Percentiles rank a stretch among this genome's conserved stretches.
phyloP scores from a whole-genome alignment of 768 basidiomycete genomes.

The Pilatotrama ljubarskyi region DNA sequence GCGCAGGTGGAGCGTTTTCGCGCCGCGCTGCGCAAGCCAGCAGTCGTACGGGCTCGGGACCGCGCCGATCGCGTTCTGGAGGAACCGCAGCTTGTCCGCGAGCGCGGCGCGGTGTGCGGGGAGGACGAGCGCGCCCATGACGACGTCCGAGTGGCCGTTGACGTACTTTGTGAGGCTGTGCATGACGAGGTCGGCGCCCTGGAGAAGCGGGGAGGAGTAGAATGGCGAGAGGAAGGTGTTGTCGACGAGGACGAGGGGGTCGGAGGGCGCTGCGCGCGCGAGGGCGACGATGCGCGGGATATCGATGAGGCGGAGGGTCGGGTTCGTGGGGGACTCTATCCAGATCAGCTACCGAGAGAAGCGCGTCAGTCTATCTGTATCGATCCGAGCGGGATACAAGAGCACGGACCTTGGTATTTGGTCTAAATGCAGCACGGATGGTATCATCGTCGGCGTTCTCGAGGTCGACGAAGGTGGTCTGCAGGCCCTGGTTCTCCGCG shows the following conservation, averaged over 20 bases:
- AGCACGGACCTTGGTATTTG: conserved; percentile 75
- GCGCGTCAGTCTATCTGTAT: background rate
- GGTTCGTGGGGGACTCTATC: conserved; percentile 96
- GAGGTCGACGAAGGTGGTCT: conserved; percentile 80
- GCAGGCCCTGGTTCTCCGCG: conserved; percentile 59
- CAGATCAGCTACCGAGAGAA: conserved; percentile 67
- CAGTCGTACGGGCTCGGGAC: conserved; percentile 84
- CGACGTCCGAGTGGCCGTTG: conserved; percentile 91
- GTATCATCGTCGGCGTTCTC: conserved; percentile 66
- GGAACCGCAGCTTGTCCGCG: conserved; percentile 66
- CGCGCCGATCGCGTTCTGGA: conserved; percentile 88
- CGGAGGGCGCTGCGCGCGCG: conserved; percentile 58
- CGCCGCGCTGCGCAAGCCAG: conserved; percentile 88
- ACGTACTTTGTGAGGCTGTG: conserved; percentile 90
- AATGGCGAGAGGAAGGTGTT: conserved; percentile 94
- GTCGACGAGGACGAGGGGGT: conserved; percentile 85
- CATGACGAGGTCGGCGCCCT: conserved; percentile 81
- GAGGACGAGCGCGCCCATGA: conserved; percentile 84
- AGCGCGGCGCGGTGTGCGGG: conserved; percentile 53
- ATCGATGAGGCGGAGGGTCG: conserved; percentile 84
- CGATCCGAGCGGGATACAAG: background rate
- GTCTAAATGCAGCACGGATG: conserved; percentile 61
- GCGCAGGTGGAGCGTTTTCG: conserved; percentile 88
- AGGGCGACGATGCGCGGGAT: conserved; percentile 70
- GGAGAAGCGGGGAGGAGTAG: conserved; percentile 84